Evolutionary conservation across 2,329 filamentous ascomycete genomes (phyloP), one percentile per base, ranked within the genome.

Genomic region (Truncatella angustata): DNA sequence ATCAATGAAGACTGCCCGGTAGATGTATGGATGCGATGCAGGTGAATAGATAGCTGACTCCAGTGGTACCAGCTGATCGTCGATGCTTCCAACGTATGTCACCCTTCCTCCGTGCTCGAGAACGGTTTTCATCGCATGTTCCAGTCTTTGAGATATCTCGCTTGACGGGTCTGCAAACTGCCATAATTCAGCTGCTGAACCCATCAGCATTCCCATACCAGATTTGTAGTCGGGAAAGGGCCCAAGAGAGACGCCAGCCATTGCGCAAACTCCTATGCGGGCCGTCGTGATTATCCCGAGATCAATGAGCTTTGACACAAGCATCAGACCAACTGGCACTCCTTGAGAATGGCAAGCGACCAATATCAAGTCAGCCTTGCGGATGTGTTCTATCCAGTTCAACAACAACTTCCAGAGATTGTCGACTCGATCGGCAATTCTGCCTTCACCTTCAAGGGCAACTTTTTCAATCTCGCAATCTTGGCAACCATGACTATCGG

Each of bases 301-400:
- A 49, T 94, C 88, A 50, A 99, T 92, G 37, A 99, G 77, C 69
- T 96, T 97, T 4, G 92, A 91, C 4, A 97, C 79, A 3, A 99
- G 78, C 85, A 97, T 97, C 54, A 96, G 81, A 5, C 89, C 87
- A 1, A 99, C 94, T 0, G 94, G 94, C 0, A 97, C 94, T 20
- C 94, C 94, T 69, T 99, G 94, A 3, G 91, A 96, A 68, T 99
- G 94, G 54, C 91, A 96, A 3, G 91, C 91, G n/a, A 99, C 75
- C 35, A 99, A 71, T 37, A 99, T 86, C 55, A 97, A 86, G 69
- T 99, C 94, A 0, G 94, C 92, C 49, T 81, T 82, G 48, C 90
- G 85, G 28, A 99, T 88, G 57, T 93, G 87, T 34, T 96, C 91
- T 58, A 97, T 90, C 90, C 91, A 96, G 68, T 97, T 97, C 24